Base-by-base conservation (phyloP, 164 flowering plant genomes). In the Berberis vulgaris region DNA sequence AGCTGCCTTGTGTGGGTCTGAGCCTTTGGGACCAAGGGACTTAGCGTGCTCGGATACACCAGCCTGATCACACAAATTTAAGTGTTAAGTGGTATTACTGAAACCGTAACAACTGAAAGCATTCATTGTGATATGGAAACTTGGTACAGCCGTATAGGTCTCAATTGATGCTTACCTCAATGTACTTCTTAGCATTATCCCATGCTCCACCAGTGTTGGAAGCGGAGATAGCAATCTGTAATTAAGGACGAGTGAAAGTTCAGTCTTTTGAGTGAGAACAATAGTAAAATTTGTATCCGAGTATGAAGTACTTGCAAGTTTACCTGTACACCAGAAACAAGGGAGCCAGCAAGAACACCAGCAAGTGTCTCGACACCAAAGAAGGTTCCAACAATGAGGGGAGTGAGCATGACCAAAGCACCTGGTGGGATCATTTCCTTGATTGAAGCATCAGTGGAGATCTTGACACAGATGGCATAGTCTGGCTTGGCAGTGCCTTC, bases 361-460 rank as follows among this genome's bases (percentile, higher is more conserved):
- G 96, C 82, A 1, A 88, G 82, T 62, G 96, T 88, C 65, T 83
- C 88, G 12, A 86, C 91, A 39, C 96, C 96, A 49, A 86, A 86
- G 55, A 86, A 72, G 66, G 76, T 83, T 0, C 96, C 96, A 56
- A 81, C 96, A 75, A 89, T 79, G 49, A 88, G 86, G 39, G 96
- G 92, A n/a, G 92, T 84, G 40, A 88, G 83, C 88, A 88, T 85
- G 68, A 86, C 93, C 65, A 89, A 78, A 45, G 92, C 92, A 72
- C 96, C 96, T 41, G 93, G 96, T 6, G 90, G 84, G 62, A 89
- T 82, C 96, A 89, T 89, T 78, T 89, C 96, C 68, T 79, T 86
- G 69, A 89, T 77, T 53, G 93, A 86, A 9, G 96, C 96, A 72
- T 85, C 93, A 3, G 93, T 85, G 43, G 92, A 85, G 75, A 89